Evolutionary conservation across 2,329 filamentous ascomycete species (phyloP).

Genomic region (Diaporthe ampelina): DNA sequence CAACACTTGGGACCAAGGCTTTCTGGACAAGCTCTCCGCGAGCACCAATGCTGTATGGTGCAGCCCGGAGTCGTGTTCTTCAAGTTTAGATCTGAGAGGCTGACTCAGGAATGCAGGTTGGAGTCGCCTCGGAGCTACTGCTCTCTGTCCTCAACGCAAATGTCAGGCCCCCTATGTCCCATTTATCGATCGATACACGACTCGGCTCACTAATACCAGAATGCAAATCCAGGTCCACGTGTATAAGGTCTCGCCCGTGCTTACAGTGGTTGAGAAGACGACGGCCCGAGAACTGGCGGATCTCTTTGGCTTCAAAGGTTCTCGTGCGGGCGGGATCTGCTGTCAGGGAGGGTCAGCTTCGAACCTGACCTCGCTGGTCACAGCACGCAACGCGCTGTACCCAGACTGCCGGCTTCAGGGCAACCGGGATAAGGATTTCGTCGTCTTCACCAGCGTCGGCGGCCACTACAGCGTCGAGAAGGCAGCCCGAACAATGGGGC

Average conservation of each 20-base stretch:
- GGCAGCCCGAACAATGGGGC: conserved; percentile 89
- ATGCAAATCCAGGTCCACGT: conserved; percentile 76
- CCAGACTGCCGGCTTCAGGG: conserved; percentile 82
- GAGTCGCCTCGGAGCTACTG: conserved; percentile 87
- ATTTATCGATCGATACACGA: not conserved
- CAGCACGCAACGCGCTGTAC: conserved; percentile 88
- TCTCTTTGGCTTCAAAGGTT: conserved; percentile 81
- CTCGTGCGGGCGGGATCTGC: conserved; percentile 79
- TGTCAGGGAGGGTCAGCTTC: conserved; percentile 87
- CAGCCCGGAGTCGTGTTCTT: not conserved
- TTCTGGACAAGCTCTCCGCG: conserved; percentile 93
- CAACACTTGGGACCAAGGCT: conserved; percentile 97
- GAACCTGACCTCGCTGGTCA: conserved; percentile 86
- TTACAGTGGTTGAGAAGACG: conserved; percentile 89
- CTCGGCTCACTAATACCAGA: not conserved
- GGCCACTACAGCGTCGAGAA: conserved; percentile 97
- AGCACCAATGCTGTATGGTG: conserved; percentile 80
- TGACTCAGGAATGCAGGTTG: conserved; percentile 66
- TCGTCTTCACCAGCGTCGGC: conserved; percentile 88
- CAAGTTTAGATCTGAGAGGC: not conserved
- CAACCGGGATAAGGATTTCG: conserved; percentile 75
- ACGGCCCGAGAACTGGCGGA: conserved; percentile 80
- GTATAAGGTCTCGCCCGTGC: conserved; percentile 89
- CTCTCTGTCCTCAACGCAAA: conserved; percentile 92
- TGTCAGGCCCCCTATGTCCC: conserved; percentile 6